Evolutionary conservation across 2,329 filamentous ascomycete species (phyloP), one percentile per base, ranked within the genome.

Genomic region (Neofusicoccum umdonicola): DNA sequence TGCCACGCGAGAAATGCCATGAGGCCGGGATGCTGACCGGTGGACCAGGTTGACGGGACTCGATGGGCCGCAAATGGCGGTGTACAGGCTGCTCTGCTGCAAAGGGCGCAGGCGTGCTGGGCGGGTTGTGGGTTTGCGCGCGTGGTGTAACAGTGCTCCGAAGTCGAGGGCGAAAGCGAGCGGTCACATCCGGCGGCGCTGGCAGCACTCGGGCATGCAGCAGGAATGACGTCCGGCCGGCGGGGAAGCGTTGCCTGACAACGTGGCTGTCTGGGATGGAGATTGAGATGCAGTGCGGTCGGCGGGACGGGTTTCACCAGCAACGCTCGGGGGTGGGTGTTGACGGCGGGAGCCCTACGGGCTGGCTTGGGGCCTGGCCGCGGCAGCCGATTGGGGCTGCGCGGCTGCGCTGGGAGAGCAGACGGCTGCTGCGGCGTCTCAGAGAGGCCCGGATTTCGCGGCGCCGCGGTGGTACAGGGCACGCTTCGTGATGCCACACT

Each of bases 1-100:
- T 62, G 63, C 63, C 65, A 66, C 65, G 65, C 63, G 65, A 65
- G 47, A 52, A 57, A 57, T 34, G 62, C 63, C 63, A 57, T 45
- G 42, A 52, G 31, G 19, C 37, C 62, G 65, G 57, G 50, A 57
- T 56, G 39, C 6, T 31, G 47, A 37, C 50, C 44, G 34, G 56
- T 22, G 17, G 50, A 65, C 62, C 62, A 39, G 62, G 65, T 64
- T 42, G 56, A 41, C 50, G 65, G 65, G 47, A 19, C 45, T 39
- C 47, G 15, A 60, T 22, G n/a, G 22, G 45, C 50, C 60, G 51
- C 17, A 64, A 50, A 61, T 56, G 45, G 62, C 62, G 65, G 60
- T 56, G 52, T 66, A 56, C 65, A 48, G 48, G 15, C 17, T 17
- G 15, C 12, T 12, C 45, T 44, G 60, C 61, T 39, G 39, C 44